Conservation (phyloP, 768 basidiomycete genomes). For the Naganishia onofrii region DNA sequence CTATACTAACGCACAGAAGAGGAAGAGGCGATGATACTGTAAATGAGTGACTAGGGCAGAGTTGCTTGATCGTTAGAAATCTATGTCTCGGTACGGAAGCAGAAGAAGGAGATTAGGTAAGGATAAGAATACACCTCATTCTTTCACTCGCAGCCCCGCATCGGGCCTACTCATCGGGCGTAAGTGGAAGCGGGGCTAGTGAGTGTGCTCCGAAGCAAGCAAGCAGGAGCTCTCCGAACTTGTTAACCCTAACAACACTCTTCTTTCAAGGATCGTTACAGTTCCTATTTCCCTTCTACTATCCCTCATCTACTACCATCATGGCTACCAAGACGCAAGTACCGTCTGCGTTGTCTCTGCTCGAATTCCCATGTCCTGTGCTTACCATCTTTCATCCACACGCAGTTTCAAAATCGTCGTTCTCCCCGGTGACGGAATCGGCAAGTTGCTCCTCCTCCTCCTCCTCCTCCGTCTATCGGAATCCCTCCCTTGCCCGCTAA, state of each 20-base stretch:
- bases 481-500: too few relatives aligned
- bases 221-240: too few relatives aligned
- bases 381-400: not conserved
- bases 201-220: too few relatives aligned
- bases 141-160: not conserved
- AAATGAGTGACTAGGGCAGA: too few relatives aligned
- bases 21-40: not conserved
- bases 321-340: constrained; percentile 21
- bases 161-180: not conserved
- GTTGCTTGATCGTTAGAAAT: not conserved
- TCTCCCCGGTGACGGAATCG: constrained; percentile 96
- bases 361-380: not conserved
- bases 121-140: not conserved
- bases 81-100: constrained; percentile 18
- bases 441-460: constrained; percentile 54
- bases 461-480: not conserved
- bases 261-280: not conserved
- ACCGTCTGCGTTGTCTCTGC: too few relatives aligned
- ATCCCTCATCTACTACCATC: not conserved
- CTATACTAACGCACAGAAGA: too few relatives aligned
- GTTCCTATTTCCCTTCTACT: not conserved
- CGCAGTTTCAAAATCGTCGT: constrained; percentile 79
- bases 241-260: too few relatives aligned
- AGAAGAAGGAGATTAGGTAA: not conserved
- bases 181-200: not conserved